phyloP scores from a whole-genome alignment of 2,329 filamentous ascomycete species.

The Aspergillus sp. region DNA sequence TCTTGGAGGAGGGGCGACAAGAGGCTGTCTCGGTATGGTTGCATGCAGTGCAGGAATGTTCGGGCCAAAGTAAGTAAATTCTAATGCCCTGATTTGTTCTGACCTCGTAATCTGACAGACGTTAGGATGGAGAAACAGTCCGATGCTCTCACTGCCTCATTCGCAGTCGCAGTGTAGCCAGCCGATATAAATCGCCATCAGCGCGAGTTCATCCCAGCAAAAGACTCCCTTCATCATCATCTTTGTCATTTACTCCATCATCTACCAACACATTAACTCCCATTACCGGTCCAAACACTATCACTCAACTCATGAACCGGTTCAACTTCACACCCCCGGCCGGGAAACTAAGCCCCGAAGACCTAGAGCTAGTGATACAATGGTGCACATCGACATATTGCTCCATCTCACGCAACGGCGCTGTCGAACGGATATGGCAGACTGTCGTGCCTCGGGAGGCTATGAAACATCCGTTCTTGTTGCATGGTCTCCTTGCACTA shows the following conservation, averaged over 20 bases:
- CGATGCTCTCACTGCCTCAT: too few relatives aligned
- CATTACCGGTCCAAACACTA: constrained; percentile 1
- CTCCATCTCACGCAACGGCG: constrained; percentile 20
- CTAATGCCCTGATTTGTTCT: too few relatives aligned
- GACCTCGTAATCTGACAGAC: too few relatives aligned
- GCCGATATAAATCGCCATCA: constrained; percentile 5
- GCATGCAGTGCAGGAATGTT: too few relatives aligned
- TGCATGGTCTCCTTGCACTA: constrained; percentile 31
- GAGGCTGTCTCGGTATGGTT: too few relatives aligned
- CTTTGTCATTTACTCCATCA: neutral
- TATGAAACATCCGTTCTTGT: constrained; percentile 23
- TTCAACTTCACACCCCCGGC: neutral
- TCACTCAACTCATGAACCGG: constrained; percentile 4
- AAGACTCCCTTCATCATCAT: neutral
- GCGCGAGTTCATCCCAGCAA: neutral
- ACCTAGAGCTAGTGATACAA: constrained; percentile 31
- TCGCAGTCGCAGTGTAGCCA: neutral
- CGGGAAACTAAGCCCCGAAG: constrained; percentile 18
- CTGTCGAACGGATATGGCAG: constrained; percentile 26
- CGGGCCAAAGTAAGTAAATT: too few relatives aligned
- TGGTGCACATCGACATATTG: constrained; percentile 31
- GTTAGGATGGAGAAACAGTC: too few relatives aligned
- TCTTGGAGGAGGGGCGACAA: too few relatives aligned
- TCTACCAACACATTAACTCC: constrained; percentile 2
- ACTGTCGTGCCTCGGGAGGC: constrained; percentile 25